Percentiles rank a stretch among this genome's conserved stretches.
phyloP scores from a whole-genome alignment of 371 early-diverging fungal genomes.

The Saksenaea oblongispora region DNA sequence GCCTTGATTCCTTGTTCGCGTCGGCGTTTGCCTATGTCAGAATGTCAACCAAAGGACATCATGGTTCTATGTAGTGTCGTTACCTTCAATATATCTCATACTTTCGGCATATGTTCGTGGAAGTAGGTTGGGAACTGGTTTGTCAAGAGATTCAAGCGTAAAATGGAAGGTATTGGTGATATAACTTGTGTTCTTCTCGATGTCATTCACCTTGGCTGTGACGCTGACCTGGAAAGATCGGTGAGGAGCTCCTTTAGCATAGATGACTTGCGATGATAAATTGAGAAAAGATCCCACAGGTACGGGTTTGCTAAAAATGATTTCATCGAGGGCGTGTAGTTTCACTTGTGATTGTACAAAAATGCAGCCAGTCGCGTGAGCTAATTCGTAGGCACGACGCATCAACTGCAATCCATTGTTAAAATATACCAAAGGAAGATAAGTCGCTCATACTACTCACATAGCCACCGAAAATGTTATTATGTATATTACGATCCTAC shows the following conservation, averaged over 20 bases:
- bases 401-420: slow-evolving; percentile 36
- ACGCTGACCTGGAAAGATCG: slow-evolving; percentile 75
- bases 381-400: slow-evolving; percentile 82
- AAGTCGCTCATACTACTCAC: slow-evolving; percentile 1
- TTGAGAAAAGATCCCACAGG: slow-evolving; percentile 83
- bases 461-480: slow-evolving; percentile 91
- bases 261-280: slow-evolving; percentile 74
- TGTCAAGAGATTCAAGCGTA: slow-evolving; percentile 58
- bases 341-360: slow-evolving; percentile 54
- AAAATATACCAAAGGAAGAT: background rate
- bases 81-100: slow-evolving; percentile 78
- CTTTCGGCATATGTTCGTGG: slow-evolving; percentile 79
- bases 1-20: slow-evolving; percentile 21
- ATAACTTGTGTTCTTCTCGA: slow-evolving; percentile 51
- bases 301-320: slow-evolving; percentile 87
- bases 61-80: slow-evolving; percentile 40
- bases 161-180: slow-evolving; percentile 87
- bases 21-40: slow-evolving; percentile 19
- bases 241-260: slow-evolving; percentile 52
- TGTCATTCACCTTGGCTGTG: slow-evolving; percentile 79
- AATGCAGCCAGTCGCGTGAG: slow-evolving; percentile 71
- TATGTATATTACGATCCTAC: slow-evolving; percentile 86
- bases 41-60: background rate
- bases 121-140: slow-evolving; percentile 39
- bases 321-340: slow-evolving; percentile 85